These are phyloP conservation scores for Colletotrichum paranaense DNA, from an alignment of 2,329 filamentous ascomycete genomes.

Conservation along the genomic window DNA sequence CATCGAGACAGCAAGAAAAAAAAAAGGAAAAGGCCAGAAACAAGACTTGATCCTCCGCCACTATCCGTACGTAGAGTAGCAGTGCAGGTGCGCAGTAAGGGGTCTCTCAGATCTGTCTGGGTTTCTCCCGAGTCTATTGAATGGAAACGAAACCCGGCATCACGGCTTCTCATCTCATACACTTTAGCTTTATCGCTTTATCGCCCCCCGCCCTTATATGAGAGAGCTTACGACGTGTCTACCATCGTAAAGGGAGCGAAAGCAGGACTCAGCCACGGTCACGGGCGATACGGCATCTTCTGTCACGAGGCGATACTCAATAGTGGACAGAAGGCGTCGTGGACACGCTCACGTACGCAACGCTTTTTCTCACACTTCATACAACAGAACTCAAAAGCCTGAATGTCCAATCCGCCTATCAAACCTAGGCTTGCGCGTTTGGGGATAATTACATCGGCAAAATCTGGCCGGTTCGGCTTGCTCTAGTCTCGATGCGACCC, in stretches of 20 bases:
- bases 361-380: not conserved
- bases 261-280: not conserved
- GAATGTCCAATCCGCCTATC: not conserved
- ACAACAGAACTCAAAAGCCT: not conserved
- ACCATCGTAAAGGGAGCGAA: not conserved
- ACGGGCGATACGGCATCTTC: not conserved
- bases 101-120: constrained; percentile 2
- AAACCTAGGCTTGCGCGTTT: constrained; percentile 13
- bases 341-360: not conserved
- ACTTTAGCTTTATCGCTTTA: not conserved
- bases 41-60: not conserved
- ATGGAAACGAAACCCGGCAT: not conserved
- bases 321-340: not conserved
- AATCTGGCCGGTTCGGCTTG: not conserved
- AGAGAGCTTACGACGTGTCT: not conserved
- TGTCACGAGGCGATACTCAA: not conserved
- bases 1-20: not conserved
- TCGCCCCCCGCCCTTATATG: not conserved
- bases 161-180: not conserved
- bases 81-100: not conserved
- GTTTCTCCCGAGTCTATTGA: constrained; percentile 1
- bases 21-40: not conserved
- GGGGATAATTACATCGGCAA: constrained; percentile 17
- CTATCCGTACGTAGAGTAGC: not conserved
- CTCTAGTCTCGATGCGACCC: constrained; percentile 7